Evolutionary conservation across 2,329 filamentous ascomycete genomes (phyloP), one percentile per base, ranked within the genome.

Genomic region (Aspergillus awamori): DNA sequence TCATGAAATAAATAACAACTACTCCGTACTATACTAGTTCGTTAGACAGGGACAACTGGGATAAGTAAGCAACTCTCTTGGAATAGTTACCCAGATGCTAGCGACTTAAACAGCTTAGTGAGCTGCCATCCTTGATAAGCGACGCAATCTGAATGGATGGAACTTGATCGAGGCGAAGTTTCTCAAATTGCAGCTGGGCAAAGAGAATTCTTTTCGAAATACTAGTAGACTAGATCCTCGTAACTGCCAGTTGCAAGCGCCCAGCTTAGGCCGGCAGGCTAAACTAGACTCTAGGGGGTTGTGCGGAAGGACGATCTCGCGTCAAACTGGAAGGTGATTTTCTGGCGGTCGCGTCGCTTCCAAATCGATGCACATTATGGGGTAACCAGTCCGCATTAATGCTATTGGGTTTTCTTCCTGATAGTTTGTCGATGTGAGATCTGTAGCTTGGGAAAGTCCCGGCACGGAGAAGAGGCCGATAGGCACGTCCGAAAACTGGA

Each of bases 81-180:
- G 10, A 36, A 13, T 36, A 20, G 20, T 20, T 20, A 36, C 33
- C 10, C 33, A 36, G 11, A 10, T 36, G 33, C 11, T 59, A 43
- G 30, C 60, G 39, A 15, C 2, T 26, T 13, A 36, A 47, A 39
- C 10, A 22, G 57, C 8, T 26, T 59, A 57, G 60, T 48, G n/a
- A 47, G 17, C 52, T 45, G 60, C 33, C 56, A 59, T 58, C 33
- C 41, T 48, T 53, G 49, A 15, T 36, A 33, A 41, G 56, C 53
- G 47, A 52, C 39, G 51, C 59, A 52, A 54, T 39, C 26, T 62
- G 45, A 62, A 36, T 59, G 52, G 52, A 24, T 13, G 38, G 41
- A 61, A 41, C 30, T 43, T 53, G 47, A 43, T 33, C 47, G 49
- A 30, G 45, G 36, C 22, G 55, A 49, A 51, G 41, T 13, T n/a